Evolutionary conservation across 352 stramenopile genomes (phyloP).

Genomic region (Phytophthora melonis): DNA sequence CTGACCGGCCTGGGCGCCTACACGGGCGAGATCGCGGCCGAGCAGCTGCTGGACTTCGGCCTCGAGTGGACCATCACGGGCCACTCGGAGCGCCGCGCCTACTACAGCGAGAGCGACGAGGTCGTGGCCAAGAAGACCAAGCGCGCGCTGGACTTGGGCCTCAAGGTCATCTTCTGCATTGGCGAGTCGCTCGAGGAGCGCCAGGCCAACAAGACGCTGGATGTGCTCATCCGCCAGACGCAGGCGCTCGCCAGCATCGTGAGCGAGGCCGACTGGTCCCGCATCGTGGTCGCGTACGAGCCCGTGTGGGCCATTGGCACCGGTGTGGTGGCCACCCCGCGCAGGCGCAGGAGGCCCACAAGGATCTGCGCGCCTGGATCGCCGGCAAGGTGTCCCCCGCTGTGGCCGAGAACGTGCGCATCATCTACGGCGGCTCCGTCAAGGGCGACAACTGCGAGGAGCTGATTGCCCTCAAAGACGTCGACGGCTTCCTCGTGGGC

Average conservation of each 20-base stretch:
- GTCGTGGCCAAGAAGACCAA: constrained; percentile 93
- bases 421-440: constrained; percentile 91
- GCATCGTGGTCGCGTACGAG: constrained; percentile 95
- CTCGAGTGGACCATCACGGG: constrained; percentile 78
- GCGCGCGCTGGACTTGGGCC: constrained; percentile 78
- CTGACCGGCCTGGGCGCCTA: constrained; percentile 91
- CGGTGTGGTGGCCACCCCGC: constrained; percentile 93
- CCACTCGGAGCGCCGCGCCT: constrained; percentile 89
- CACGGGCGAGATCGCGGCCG: constrained; percentile 92
- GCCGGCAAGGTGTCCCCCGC: constrained; percentile 54
- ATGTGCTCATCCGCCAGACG: constrained; percentile 94
- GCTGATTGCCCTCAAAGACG: constrained; percentile 80
- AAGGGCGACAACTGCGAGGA: constrained; percentile 86
- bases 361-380: constrained; percentile 80
- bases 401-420: constrained; percentile 73
- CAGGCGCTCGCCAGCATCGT: constrained; percentile 90
- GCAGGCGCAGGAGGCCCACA: constrained; percentile 92
- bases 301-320: constrained; percentile 97
- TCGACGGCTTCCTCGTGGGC: constrained; percentile 92
- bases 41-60: constrained; percentile 87
- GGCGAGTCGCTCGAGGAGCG: constrained; percentile 92
- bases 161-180: constrained; percentile 96
- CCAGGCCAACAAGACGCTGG: constrained; percentile 85
- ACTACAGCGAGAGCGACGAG: constrained; percentile 89
- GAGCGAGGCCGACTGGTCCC: constrained; percentile 66